Conservation (phyloP, 192 early-diverging fungal genomes). For the Helicostylum pulchrum region DNA sequence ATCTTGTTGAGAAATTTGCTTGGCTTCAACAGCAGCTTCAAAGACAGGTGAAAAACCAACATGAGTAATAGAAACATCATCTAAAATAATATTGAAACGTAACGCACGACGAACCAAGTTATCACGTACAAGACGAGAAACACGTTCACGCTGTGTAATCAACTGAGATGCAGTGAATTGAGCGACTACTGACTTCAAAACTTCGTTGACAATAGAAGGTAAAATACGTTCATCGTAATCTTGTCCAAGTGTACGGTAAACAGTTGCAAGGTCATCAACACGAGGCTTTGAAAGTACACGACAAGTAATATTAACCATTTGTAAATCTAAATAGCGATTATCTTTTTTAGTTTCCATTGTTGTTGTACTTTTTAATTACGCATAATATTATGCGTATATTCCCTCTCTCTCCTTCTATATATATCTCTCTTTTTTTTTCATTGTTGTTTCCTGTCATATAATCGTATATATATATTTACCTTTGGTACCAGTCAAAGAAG, state of each 20-base stretch:
- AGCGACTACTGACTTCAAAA: constrained; percentile 94
- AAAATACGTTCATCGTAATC: constrained; percentile 97
- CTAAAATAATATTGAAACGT: constrained; percentile 88
- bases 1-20: constrained; percentile 99
- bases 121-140: constrained; percentile 88
- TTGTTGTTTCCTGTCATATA: not conserved
- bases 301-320: constrained; percentile 99
- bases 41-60: constrained; percentile 94
- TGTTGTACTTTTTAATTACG: not conserved
- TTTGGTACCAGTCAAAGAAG: constrained; percentile 96
- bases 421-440: not conserved
- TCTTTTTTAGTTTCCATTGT: not conserved
- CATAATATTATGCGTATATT: no score
- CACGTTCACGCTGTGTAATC: constrained; percentile 95
- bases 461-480: constrained; percentile 46
- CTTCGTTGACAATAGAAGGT: constrained; percentile 97
- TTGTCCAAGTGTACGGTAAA: constrained; percentile 87
- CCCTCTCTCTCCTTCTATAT: not conserved
- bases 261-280: constrained; percentile 67
- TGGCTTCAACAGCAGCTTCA: constrained; percentile 94
- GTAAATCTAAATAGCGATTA: constrained; percentile 67
- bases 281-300: constrained; percentile 94
- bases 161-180: constrained; percentile 98
- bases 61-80: constrained; percentile 97
- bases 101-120: constrained; percentile 76